Conservation (phyloP, 2,329 filamentous ascomycete genomes). For the Xylariaceae sp. region DNA sequence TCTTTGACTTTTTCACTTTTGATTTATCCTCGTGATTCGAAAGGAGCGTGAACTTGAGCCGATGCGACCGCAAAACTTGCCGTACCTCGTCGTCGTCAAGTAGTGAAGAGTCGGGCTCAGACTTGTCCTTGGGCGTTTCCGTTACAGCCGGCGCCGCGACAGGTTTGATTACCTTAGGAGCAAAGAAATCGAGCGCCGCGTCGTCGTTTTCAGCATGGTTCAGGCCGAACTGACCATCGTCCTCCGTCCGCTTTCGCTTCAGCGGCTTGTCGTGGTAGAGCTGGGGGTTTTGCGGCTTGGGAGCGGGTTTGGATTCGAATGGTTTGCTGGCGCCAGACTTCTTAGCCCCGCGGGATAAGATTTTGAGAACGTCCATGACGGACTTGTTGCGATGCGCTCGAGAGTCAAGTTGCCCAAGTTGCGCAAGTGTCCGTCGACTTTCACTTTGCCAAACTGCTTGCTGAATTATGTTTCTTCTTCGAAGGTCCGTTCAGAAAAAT, state of each 20-base stretch:
- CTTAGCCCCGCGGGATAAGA: constrained; percentile 67
- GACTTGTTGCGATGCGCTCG: not conserved
- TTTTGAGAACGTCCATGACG: constrained; percentile 65
- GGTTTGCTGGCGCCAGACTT: constrained; percentile 40
- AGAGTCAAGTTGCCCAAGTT: not conserved
- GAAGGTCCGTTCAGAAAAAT: not conserved
- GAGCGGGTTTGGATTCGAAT: constrained; percentile 28
- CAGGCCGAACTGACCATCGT: constrained; percentile 27
- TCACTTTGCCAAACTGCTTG: no score
- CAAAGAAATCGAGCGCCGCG: constrained; percentile 52
- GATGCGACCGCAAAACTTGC: constrained; percentile 69
- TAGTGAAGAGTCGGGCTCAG: constrained; percentile 28
- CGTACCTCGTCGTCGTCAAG: constrained; percentile 68
- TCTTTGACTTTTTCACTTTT: constrained; percentile 54
- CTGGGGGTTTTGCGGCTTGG: constrained; percentile 58
- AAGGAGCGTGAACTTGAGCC: constrained; percentile 78
- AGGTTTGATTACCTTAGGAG: constrained; percentile 38
- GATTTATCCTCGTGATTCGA: constrained; percentile 44
- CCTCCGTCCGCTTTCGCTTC: constrained; percentile 52
- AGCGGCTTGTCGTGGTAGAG: constrained; percentile 56
- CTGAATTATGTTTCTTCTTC: not conserved
- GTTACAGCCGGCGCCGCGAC: constrained; percentile 20
- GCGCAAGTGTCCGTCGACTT: not conserved
- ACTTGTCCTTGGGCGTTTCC: constrained; percentile 19
- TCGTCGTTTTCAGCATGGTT: constrained; percentile 36